A percentile compares a stretch with the other conserved stretches of the same genome.
These are phyloP conservation scores for Dothideomycetes sp. DNA, from an alignment of 2,329 filamentous ascomycete species.

Conservation along the genomic window DNA sequence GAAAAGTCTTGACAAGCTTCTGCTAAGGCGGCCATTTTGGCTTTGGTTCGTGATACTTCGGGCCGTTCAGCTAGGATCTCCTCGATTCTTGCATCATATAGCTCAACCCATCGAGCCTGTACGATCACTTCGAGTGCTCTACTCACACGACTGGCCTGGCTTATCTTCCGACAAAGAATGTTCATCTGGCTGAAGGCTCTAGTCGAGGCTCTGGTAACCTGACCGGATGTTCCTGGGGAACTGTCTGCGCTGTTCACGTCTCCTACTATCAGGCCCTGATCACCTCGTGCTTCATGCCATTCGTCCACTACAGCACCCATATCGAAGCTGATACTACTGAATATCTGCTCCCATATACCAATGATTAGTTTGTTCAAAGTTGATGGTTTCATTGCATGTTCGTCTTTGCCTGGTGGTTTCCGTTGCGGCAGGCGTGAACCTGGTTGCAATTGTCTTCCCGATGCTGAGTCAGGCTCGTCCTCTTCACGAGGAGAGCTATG, in stretches of 20 bases:
- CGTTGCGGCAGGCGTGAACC: slow-evolving; percentile 13
- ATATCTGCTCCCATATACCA: slow-evolving; percentile 40
- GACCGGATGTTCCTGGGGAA: too few relatives aligned
- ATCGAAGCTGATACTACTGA: slow-evolving; percentile 30
- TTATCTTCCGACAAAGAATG: slow-evolving; percentile 32
- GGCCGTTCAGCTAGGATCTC: slow-evolving; percentile 28
- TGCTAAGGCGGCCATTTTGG: slow-evolving; percentile 40
- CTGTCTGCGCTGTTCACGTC: slow-evolving; percentile 13
- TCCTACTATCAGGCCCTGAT: slow-evolving; percentile 12
- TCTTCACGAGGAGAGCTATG: slow-evolving; percentile 9
- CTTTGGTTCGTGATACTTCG: slow-evolving; percentile 33
- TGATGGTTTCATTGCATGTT: slow-evolving; percentile 30
- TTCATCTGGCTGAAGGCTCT: slow-evolving; percentile 33
- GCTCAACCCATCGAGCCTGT: slow-evolving; percentile 46
- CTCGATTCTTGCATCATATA: slow-evolving; percentile 41
- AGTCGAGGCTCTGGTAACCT: too few relatives aligned
- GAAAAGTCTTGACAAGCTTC: slow-evolving; percentile 44
- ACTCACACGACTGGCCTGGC: slow-evolving; percentile 40
- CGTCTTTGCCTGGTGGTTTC: slow-evolving; percentile 14
- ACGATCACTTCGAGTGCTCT: slow-evolving; percentile 49
- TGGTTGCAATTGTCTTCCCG: slow-evolving; percentile 5
- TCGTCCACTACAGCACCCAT: slow-evolving; percentile 24
- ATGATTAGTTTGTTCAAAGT: slow-evolving; percentile 37
- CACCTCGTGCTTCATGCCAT: slow-evolving; percentile 20
- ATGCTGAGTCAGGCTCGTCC: not conserved